phyloP scores from a whole-genome alignment of 1,139 yeast genomes.

The Sugiyamaella neomexicana region DNA sequence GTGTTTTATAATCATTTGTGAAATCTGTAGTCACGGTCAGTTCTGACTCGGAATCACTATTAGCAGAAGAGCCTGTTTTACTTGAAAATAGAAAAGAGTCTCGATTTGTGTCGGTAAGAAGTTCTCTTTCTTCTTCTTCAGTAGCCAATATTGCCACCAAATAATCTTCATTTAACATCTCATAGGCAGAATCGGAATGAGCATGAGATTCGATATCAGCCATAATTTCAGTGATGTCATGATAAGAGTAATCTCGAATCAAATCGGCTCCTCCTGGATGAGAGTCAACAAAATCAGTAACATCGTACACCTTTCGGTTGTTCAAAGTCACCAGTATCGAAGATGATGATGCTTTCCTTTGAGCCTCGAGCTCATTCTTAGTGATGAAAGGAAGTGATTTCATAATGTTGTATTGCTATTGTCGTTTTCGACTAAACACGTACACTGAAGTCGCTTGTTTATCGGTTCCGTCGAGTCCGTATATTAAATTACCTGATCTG shows the following conservation, averaged over 20 bases:
- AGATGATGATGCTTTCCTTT: constrained; percentile 18
- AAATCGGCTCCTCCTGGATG: constrained; percentile 88
- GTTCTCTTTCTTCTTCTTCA: constrained; percentile 56
- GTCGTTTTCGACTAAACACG: too few relatives aligned
- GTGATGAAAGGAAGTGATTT: constrained; percentile 30
- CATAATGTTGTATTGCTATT: not conserved
- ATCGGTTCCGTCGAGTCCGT: too few relatives aligned
- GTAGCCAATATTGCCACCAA: constrained; percentile 64
- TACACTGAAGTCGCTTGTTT: too few relatives aligned
- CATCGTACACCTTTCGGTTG: constrained; percentile 79
- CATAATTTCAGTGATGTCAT: constrained; percentile 77
- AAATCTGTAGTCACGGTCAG: constrained; percentile 81
- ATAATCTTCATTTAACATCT: constrained; percentile 77
- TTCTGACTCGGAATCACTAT: constrained; percentile 44
- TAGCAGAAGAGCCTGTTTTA: constrained; percentile 11
- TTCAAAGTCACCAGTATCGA: constrained; percentile 56
- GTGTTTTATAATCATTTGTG: constrained; percentile 64
- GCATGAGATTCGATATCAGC: constrained; percentile 67
- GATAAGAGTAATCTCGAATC: constrained; percentile 74
- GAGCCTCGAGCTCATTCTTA: constrained; percentile 25
- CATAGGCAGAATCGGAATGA: constrained; percentile 86
- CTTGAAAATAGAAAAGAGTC: constrained; percentile 28
- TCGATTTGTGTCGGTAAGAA: constrained; percentile 42
- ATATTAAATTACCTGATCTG: too few relatives aligned
- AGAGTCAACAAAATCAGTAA: constrained; percentile 71